Evolutionary conservation across 208 protist genomes (phyloP), one percentile per base, ranked within the genome.

Genomic region (Acanthamoeba castellanii): DNA sequence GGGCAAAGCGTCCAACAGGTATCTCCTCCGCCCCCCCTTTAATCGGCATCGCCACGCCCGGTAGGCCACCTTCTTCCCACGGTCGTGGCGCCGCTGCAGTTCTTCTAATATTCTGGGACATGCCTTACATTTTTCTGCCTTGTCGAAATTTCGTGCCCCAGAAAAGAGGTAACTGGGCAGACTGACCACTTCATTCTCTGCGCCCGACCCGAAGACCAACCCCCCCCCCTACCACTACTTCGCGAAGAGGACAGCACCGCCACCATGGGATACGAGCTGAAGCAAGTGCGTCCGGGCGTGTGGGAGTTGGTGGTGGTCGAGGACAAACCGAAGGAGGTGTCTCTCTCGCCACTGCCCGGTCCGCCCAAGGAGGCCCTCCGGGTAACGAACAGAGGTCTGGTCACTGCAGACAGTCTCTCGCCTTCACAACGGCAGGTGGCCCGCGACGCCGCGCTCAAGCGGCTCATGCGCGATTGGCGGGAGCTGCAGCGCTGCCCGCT

Each of bases 71-170:
- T n/a, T n/a, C n/a, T n/a, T n/a, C n/a, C n/a, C n/a, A n/a, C n/a
- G n/a, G n/a, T n/a, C n/a, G n/a, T n/a, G n/a, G n/a, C n/a, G n/a
- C n/a, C n/a, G n/a, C n/a, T 74, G 55, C 55, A 11, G 18, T 74
- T 76, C 68, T 14, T 20, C 16, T 32, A 76, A 76, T 76, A 76
- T 76, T 76, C 68, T 16, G n/a, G 68, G 68, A 32, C 68, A 76
- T 76, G 32, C 32, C 68, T 76, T 76, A 32, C 68, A 76, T 76
- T 76, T 76, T 76, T 76, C 68, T 76, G 32, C 13, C 27, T 42
- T 37, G 11, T 32, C 14, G 16, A 76, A 76, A 76, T 76, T 76
- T 76, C 68, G 9, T 37, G 30, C 2, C 1, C 0, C 32, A 76
- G 32, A 64, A 27, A 25, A 64, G 57, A 1, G 9, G 37, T 42